These are phyloP conservation scores for Eucalyptus curtisii DNA, from an alignment of 345 rosid species.

Conservation along the genomic window DNA sequence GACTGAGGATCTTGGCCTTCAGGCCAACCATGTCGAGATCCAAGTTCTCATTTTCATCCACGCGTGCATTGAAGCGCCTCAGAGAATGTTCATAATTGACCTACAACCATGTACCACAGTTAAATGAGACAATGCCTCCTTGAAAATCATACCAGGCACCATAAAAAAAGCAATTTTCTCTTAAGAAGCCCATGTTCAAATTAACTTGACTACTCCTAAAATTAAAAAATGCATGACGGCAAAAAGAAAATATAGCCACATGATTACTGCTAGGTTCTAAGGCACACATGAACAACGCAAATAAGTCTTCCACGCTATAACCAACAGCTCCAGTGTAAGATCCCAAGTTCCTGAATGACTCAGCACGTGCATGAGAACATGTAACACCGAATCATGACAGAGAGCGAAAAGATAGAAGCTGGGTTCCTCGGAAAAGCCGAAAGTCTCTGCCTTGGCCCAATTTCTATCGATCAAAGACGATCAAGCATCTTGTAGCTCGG, in stretches of 20 bases:
- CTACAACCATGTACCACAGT: slow-evolving; percentile 10
- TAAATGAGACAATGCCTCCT: not conserved
- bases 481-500: not conserved
- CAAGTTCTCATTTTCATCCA: slow-evolving; percentile 40
- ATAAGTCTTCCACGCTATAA: not conserved
- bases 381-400: not conserved
- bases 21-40: slow-evolving; percentile 55
- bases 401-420: not conserved
- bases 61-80: slow-evolving; percentile 62
- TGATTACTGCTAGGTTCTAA: not conserved
- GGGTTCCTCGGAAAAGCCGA: not conserved
- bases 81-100: slow-evolving; percentile 63
- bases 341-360: not conserved
- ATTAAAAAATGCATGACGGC: not conserved
- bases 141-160: not conserved
- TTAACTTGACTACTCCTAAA: not conserved
- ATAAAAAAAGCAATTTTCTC: not conserved
- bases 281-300: not conserved
- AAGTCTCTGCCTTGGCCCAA: not conserved
- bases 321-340: not conserved
- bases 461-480: not conserved
- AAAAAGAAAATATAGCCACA: not conserved
- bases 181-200: not conserved
- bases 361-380: not conserved
- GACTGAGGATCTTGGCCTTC: slow-evolving; percentile 46